Percentiles rank a stretch among this genome's conserved stretches.
Evolutionary conservation across 106 monocot species (phyloP).

Genomic region (Platanthera guangdongensis): DNA sequence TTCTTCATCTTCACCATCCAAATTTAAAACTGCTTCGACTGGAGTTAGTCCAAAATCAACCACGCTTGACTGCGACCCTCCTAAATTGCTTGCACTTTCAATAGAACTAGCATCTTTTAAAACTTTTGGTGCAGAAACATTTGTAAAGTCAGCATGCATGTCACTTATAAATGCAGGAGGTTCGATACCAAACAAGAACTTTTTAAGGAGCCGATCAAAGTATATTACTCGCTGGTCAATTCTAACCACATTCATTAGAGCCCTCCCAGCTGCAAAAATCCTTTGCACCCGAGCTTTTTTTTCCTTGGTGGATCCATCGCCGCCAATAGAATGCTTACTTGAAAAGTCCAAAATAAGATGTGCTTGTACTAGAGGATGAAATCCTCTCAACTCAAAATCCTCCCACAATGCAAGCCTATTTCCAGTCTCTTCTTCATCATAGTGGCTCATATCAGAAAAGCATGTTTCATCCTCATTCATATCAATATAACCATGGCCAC

Average conservation of each 20-base stretch:
- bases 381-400: conserved; percentile 93
- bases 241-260: conserved; percentile 44
- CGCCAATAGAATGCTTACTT: conserved; percentile 39
- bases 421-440: conserved; percentile 83
- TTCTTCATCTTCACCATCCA: conserved; percentile 55
- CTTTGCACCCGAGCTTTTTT: conserved; percentile 63
- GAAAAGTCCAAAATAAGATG: conserved; percentile 93
- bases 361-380: conserved; percentile 69
- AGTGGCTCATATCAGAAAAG: conserved; percentile 56
- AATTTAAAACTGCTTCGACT: conserved; percentile 15
- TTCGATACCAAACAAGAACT: conserved; percentile 50
- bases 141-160: not conserved
- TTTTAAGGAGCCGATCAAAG: conserved; percentile 55
- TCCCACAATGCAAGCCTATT: conserved; percentile 87
- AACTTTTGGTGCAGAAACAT: conserved; percentile 14
- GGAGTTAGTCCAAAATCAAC: conserved; percentile 6
- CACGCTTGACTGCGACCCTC: conserved; percentile 7
- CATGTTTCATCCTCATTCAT: conserved; percentile 65
- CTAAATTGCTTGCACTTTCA: conserved; percentile 13
- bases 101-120: conserved; percentile 13
- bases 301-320: conserved; percentile 57
- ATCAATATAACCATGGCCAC: conserved; percentile 39
- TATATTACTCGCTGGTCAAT: conserved; percentile 54
- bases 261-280: conserved; percentile 71
- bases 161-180: conserved; percentile 21